Base-by-base conservation (phyloP, 441 rosid species). In the Pelargonium fulgidum region DNA sequence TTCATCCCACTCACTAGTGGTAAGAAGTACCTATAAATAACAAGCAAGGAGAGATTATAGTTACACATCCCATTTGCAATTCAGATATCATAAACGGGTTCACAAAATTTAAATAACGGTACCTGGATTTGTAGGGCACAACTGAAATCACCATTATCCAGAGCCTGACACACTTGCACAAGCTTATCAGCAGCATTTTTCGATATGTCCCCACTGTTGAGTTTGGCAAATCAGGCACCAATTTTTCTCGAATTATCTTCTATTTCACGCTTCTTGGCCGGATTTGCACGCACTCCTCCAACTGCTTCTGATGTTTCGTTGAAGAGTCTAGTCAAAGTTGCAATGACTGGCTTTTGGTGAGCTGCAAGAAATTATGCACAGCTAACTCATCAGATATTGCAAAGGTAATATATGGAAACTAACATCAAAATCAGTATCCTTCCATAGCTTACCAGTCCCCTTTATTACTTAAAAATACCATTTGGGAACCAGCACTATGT, bases 1-100 rank as follows among this genome's bases (percentile, higher is more conserved):
- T 72, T 95, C 98, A 68, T 95, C 99, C 98, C 99, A 95, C 76
- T 92, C 97, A 20, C 88, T 92, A 8, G 95, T 91, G 10, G 99
- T 92, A 70, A 95, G 91, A 67, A 78, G 85, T 52, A 92, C 94
- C 98, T 92, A 84, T 66, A 65, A 56, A 56, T 16, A 1, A 17
- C 64, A 70, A 41, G 24, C 5, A 36, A 5, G 62, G 8, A 61
- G 8, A 50, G 11, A 16, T 58, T 29, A 1, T 11, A 65, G 45
- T 20, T 4, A 4, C 39, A 7, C 36, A 52, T 64, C 9, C 17
- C 65, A 16, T 54, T 14, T 66, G 7, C n/a, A 68, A 44, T 65
- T 12, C 29, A 64, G 62, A 67, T 14, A 1, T 10, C 3, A 24
- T 67, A 74, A 42, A 42, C 29, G 24, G 6, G 59, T 68, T 24